Evolutionary conservation across 164 flowering plant species (phyloP).

Genomic region (Magnolia changhungtana): DNA sequence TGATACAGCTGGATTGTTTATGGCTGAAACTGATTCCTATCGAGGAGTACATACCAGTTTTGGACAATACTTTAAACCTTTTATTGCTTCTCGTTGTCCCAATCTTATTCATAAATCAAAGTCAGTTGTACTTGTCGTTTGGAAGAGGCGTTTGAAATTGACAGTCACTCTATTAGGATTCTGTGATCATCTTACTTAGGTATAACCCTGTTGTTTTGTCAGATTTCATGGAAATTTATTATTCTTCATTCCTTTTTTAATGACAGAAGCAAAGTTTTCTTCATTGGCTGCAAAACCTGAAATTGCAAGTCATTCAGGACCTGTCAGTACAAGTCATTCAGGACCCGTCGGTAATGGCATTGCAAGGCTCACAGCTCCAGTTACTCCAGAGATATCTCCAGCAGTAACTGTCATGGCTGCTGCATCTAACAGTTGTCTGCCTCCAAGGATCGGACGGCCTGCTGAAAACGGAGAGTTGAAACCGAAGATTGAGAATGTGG

Average conservation of each 20-base stretch:
- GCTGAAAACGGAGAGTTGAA: slow-evolving; percentile 39
- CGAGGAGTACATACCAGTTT: not conserved
- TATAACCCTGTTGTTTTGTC: not conserved
- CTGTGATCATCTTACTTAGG: not conserved
- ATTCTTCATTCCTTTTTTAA: not conserved
- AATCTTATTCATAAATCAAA: not conserved
- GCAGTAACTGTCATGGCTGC: slow-evolving; percentile 19
- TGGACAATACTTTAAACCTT: not conserved
- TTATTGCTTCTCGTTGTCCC: not conserved
- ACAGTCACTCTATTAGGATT: not conserved
- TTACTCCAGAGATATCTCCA: slow-evolving; percentile 26
- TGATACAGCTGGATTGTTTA: too few relatives aligned
- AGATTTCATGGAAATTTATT: not conserved
- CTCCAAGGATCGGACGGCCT: slow-evolving; percentile 27
- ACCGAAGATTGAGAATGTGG: slow-evolving; percentile 32
- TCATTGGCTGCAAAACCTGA: slow-evolving; percentile 47
- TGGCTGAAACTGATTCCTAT: too few relatives aligned
- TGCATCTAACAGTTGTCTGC: slow-evolving; percentile 24
- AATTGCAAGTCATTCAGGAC: slow-evolving; percentile 21
- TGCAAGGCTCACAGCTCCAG: slow-evolving; percentile 25
- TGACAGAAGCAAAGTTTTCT: slow-evolving; percentile 57
- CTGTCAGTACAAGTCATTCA: slow-evolving; percentile 25
- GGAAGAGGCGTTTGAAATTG: not conserved
- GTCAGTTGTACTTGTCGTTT: not conserved
- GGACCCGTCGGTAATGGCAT: slow-evolving; percentile 40